A percentile compares a stretch with the other conserved stretches of the same genome.
phyloP scores from a whole-genome alignment of 306 rosid species.

The Mimosa pudica region DNA sequence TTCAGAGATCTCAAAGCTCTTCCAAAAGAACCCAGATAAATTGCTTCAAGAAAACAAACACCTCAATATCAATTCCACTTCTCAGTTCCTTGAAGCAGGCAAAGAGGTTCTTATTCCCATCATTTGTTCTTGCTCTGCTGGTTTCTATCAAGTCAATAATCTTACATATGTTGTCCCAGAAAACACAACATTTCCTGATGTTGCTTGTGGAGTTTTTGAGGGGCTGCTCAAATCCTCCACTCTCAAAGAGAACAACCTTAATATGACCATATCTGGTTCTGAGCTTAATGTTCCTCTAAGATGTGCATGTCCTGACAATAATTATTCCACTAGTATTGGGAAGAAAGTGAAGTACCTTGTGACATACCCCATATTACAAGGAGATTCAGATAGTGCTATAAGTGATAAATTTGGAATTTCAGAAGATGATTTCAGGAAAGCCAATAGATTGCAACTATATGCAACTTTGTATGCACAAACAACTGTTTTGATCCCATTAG shows the following conservation, averaged over 20 bases:
- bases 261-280: constrained; percentile 33
- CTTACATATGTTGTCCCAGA: constrained; percentile 39
- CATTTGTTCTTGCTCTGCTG: constrained; percentile 49
- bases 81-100: constrained; percentile 43
- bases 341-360: constrained; percentile 52
- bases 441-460: constrained; percentile 32
- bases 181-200: constrained; percentile 35
- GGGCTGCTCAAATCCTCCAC: constrained; percentile 55
- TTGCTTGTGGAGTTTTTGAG: constrained; percentile 64
- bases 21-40: constrained; percentile 26
- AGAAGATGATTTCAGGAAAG: constrained; percentile 41
- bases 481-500: constrained; percentile 55
- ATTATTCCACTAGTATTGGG: constrained; percentile 3
- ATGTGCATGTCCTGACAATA: constrained; percentile 59
- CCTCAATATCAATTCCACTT: constrained; percentile 40
- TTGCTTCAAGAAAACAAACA: constrained; percentile 48
- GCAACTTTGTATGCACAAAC: constrained; percentile 46
- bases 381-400: constrained; percentile 31
- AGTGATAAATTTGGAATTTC: constrained; percentile 47
- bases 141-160: constrained; percentile 47
- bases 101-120: constrained; percentile 67
- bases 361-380: constrained; percentile 57
- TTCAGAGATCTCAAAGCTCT: constrained; percentile 45
- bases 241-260: constrained; percentile 40
- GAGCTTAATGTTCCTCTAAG: constrained; percentile 52